Conservation (phyloP, 2,329 filamentous ascomycete species). For the Emergomyces africanus region DNA sequence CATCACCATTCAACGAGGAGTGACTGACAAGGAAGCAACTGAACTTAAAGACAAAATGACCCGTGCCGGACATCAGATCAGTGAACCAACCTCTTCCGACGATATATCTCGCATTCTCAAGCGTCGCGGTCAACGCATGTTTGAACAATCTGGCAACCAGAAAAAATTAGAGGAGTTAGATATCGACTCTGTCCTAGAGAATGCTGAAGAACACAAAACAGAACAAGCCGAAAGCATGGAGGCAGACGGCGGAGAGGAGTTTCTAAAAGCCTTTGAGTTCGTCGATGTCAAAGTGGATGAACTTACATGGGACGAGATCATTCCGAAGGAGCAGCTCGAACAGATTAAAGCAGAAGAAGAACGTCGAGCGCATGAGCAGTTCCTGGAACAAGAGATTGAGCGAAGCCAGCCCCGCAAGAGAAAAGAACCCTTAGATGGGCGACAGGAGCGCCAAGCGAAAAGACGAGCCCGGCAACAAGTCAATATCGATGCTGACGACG, state of each 20-base stretch:
- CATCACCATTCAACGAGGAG: conserved; percentile 90
- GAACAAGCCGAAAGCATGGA: conserved; percentile 90
- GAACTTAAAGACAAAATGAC: conserved; percentile 68
- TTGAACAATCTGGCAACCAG: conserved; percentile 93
- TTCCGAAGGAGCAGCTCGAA: conserved; percentile 83
- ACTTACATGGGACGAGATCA: conserved; percentile 96
- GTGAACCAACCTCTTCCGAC: conserved; percentile 79
- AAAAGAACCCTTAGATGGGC: conserved; percentile 49
- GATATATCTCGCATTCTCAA: conserved; percentile 96
- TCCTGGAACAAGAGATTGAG: conserved; percentile 68
- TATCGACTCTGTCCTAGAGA: conserved; percentile 92
- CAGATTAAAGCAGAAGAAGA: conserved; percentile 84
- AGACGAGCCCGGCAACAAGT: conserved; percentile 56
- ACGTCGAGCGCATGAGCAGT: conserved; percentile 67
- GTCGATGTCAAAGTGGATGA: conserved; percentile 92
- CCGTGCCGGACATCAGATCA: conserved; percentile 45
- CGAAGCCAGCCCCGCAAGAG: conserved; percentile 70
- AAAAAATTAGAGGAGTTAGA: conserved; percentile 87
- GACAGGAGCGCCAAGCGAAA: conserved; percentile 55
- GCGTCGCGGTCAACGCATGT: conserved; percentile 97
- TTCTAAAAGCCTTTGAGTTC: conserved; percentile 78
- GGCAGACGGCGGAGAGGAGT: conserved; percentile 92
- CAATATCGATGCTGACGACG: conserved; percentile 54
- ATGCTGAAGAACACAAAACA: conserved; percentile 93
- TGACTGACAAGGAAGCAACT: conserved; percentile 85